Percentiles rank a stretch among this genome's conserved stretches.
Conservation (phyloP, 176 grass and related monocot species). For the Carex kokanica region DNA sequence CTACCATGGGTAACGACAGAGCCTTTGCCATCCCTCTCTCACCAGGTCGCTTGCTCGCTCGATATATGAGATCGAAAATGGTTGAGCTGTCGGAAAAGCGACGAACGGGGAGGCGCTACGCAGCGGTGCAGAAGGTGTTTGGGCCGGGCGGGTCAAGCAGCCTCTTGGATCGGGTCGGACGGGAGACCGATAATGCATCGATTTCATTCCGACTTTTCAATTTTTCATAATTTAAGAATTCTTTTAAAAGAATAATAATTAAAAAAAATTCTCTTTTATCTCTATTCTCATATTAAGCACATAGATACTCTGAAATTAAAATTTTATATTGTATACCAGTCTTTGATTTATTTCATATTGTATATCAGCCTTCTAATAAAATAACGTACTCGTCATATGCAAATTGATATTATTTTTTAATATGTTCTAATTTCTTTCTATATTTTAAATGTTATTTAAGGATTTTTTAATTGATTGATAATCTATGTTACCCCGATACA, state of each 20-base stretch:
- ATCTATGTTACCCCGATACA: too few relatives aligned
- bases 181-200: background rate
- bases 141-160: background rate
- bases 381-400: too few relatives aligned
- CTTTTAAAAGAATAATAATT: background rate
- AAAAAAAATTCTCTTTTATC: background rate
- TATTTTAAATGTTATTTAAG: too few relatives aligned
- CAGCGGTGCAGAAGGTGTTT: background rate
- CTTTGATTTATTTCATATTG: too few relatives aligned
- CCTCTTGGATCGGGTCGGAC: background rate
- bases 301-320: too few relatives aligned
- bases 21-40: constrained; percentile 34
- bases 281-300: too few relatives aligned
- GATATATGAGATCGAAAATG: constrained; percentile 3
- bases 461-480: too few relatives aligned
- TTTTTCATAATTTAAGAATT: background rate
- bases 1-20: constrained; percentile 59
- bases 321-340: too few relatives aligned
- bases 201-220: background rate
- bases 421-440: too few relatives aligned
- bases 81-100: background rate
- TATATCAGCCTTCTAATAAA: too few relatives aligned
- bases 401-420: too few relatives aligned
- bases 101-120: background rate
- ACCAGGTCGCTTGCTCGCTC: background rate